Evolutionary conservation across 2,329 filamentous ascomycete genomes (phyloP).

Genomic region (Phialocephala subalpina): DNA sequence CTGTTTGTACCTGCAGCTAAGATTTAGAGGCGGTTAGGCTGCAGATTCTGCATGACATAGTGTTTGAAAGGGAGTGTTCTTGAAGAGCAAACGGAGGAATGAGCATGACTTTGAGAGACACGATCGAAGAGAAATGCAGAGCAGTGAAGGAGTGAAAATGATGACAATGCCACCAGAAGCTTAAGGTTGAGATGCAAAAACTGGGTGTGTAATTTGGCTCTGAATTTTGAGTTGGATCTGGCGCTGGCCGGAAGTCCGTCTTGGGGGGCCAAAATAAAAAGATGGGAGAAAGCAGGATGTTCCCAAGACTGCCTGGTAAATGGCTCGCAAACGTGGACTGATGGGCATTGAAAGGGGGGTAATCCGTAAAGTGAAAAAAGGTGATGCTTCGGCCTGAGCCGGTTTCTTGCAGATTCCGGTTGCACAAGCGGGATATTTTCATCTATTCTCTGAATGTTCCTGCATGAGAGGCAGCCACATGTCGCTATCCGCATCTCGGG

Average conservation of each 20-base stretch:
- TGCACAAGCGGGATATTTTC: conserved; percentile 7
- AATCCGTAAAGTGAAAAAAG: neutral
- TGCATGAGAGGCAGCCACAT: conserved; percentile 10
- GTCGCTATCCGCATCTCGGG: conserved; percentile 1
- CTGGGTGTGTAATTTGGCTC: too few species aligned
- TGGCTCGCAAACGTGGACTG: neutral
- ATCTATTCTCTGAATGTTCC: conserved; percentile 4
- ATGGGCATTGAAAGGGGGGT: neutral
- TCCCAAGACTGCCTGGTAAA: neutral
- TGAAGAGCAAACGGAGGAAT: neutral
- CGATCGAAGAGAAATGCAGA: neutral
- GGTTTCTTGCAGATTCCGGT: conserved; percentile 8
- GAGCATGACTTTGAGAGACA: neutral
- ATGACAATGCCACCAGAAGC: neutral
- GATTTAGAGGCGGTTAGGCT: neutral
- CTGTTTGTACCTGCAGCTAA: neutral
- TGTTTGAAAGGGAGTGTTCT: neutral
- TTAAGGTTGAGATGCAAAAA: neutral
- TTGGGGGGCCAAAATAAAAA: neutral
- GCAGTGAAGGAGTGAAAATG: neutral
- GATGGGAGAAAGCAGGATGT: neutral
- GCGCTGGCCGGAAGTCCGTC: too few species aligned
- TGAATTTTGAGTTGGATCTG: too few species aligned
- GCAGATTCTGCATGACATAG: neutral
- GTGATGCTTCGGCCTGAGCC: neutral